A percentile compares a stretch with the other conserved stretches of the same genome.
These are phyloP conservation scores for Bacidia gigantensis DNA, from an alignment of 495 filamentous ascomycete genomes.

Conservation along the genomic window DNA sequence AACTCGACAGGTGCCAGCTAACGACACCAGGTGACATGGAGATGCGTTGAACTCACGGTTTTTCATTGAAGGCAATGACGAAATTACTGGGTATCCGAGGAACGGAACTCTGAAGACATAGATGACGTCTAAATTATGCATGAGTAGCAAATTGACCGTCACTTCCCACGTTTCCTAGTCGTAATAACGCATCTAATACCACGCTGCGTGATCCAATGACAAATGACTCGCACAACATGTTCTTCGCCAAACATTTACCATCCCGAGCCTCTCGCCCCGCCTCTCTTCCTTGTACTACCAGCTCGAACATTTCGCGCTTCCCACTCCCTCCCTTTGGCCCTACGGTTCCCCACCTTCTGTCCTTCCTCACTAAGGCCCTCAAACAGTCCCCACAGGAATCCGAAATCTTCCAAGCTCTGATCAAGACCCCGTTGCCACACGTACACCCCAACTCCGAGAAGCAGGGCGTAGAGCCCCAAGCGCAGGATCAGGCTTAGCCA, in stretches of 20 bases:
- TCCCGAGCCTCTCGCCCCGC: constrained; percentile 19
- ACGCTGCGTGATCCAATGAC: neutral
- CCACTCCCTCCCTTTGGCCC: constrained; percentile 15
- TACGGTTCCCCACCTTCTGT: constrained; percentile 22
- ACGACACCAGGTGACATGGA: too few species aligned
- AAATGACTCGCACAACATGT: too few species aligned
- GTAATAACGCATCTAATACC: neutral
- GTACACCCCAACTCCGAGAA: constrained; percentile 37
- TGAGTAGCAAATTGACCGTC: too few species aligned
- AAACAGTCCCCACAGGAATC: constrained; percentile 38
- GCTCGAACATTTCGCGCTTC: constrained; percentile 14
- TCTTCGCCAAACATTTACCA: too few species aligned
- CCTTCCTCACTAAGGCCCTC: constrained; percentile 46
- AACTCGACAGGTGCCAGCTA: too few species aligned
- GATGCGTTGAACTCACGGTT: too few species aligned
- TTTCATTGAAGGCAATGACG: too few species aligned
- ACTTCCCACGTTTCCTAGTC: too few species aligned
- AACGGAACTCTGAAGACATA: too few species aligned
- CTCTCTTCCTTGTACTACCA: constrained; percentile 16
- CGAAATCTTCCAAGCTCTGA: constrained; percentile 42
- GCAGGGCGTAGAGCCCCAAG: constrained; percentile 42
- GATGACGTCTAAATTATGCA: too few species aligned
- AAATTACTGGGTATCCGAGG: too few species aligned
- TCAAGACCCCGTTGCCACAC: constrained; percentile 53
- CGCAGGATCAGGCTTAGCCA: constrained; percentile 50